Conservation (phyloP, 306 rosid genomes). For the Sicyos edulis region DNA sequence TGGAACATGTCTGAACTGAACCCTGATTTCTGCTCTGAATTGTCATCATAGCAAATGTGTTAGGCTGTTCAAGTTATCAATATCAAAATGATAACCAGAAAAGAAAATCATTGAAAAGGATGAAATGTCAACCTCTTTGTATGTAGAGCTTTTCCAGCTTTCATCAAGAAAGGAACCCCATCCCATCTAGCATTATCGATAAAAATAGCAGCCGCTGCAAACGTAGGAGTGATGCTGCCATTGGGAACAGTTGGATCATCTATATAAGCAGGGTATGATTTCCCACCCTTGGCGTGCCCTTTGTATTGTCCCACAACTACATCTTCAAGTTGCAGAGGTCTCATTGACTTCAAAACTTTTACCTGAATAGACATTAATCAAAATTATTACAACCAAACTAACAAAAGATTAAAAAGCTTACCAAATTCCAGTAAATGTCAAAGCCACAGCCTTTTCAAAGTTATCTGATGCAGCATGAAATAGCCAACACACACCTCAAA, state of each 20-base stretch:
- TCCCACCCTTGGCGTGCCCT: conserved; percentile 72
- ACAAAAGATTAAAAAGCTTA: background rate
- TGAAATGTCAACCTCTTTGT: conserved; percentile 49
- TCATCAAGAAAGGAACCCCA: conserved; percentile 96
- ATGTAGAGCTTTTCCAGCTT: conserved; percentile 96
- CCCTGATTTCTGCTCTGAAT: conserved; percentile 94
- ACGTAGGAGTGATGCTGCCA: conserved; percentile 83
- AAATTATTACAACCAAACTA: background rate
- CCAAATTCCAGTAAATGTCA: background rate
- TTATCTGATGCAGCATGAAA: background rate
- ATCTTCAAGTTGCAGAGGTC: conserved; percentile 64
- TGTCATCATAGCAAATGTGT: conserved; percentile 20
- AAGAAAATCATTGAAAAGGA: conserved; percentile 2
- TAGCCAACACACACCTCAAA: background rate
- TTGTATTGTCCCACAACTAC: conserved; percentile 91
- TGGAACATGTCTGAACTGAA: conserved; percentile 92
- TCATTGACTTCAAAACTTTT: conserved; percentile 89
- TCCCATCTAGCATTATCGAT: conserved; percentile 96
- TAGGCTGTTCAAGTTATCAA: conserved; percentile 15
- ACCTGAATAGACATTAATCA: conserved; percentile 47
- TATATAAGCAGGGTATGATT: conserved; percentile 62
- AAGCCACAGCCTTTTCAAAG: too few species aligned
- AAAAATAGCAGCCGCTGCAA: conserved; percentile 94
- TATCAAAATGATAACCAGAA: background rate
- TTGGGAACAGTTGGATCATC: conserved; percentile 84